Base-by-base conservation (phyloP, 345 rosid genomes). In the Camelina laxa region DNA sequence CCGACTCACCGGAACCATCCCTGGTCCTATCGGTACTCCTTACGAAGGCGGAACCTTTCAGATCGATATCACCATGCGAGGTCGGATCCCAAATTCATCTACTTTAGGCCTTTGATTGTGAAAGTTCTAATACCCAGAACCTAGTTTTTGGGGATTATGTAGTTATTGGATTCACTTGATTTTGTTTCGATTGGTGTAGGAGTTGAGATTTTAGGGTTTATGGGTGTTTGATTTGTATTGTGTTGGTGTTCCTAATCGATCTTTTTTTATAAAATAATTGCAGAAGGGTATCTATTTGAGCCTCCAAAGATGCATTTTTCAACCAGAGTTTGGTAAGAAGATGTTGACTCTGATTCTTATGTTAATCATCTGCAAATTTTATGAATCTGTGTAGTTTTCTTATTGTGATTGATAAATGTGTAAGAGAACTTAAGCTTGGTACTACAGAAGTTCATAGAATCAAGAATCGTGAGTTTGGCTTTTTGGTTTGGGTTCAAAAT, bases 231-330 rank as follows among this genome's bases (percentile, higher is more conserved):
- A 57, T 58, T 36, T 1, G 14, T 21, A 0, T 60, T 31, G 50
- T 41, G 63, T 21, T 27, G 2, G n/a, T 16, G 27, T 4, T 19
- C 1, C 31, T 57, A 12, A 60, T 21, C 16, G 42, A 45, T 53
- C 13, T 55, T 33, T 33, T 48, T 5, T 2, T 21, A n/a, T n/a
- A n/a, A n/a, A n/a, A n/a, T n/a, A 68, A 67, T 75, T 86, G 84
- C 93, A 96, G 99, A 96, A 85, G 97, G 94, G 45, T 96, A 96
- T 79, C 99, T 98, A 4, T 96, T 96, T 77, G 97, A 92, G 91
- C 99, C 99, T 70, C 99, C 99, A 41, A 96, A 89, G 85, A 92
- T 96, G 99, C 91, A 92, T 75, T 96, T 96, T 66, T 81, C 87
- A 27, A 96, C 98, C 45, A 92, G 89, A 91, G 98, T 96, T 74